Conservation (phyloP, 2,329 filamentous ascomycete species). For the Bisporella sp. region DNA sequence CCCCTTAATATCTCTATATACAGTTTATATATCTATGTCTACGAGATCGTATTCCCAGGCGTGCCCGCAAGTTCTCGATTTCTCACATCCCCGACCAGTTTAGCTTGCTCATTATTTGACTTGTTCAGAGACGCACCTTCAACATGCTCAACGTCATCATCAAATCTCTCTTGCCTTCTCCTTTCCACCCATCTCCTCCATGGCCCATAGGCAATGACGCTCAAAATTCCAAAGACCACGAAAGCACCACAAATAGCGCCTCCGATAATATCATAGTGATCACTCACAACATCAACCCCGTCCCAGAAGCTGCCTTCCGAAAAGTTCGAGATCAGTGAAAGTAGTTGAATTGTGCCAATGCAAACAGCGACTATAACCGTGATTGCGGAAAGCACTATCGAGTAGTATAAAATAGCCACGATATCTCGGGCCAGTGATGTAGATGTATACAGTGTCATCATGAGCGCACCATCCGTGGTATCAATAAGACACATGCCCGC, state of each 20-base stretch:
- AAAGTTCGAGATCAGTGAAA: slow-evolving; percentile 72
- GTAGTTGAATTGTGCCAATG: slow-evolving; percentile 78
- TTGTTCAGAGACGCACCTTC: too few species aligned
- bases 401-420: slow-evolving; percentile 92
- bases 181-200: slow-evolving; percentile 59
- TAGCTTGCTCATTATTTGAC: too few species aligned
- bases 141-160: slow-evolving; percentile 1
- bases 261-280: slow-evolving; percentile 81
- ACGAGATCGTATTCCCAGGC: too few species aligned
- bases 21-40: too few species aligned
- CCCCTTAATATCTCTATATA: too few species aligned
- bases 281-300: slow-evolving; percentile 67
- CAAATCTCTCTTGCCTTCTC: background rate
- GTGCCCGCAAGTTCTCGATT: background rate
- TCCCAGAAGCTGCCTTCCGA: slow-evolving; percentile 82
- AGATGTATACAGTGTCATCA: slow-evolving; percentile 89
- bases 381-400: slow-evolving; percentile 34
- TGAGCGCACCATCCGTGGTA: slow-evolving; percentile 85
- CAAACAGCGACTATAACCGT: slow-evolving; percentile 38
- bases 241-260: slow-evolving; percentile 84
- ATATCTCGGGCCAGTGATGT: slow-evolving; percentile 70
- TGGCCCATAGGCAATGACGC: slow-evolving; percentile 66
- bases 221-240: slow-evolving; percentile 58
- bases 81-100: background rate
- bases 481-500: slow-evolving; percentile 94